These are phyloP conservation scores for Triticum turgidum DNA, from an alignment of 176 grass and related monocot genomes.

Conservation along the genomic window DNA sequence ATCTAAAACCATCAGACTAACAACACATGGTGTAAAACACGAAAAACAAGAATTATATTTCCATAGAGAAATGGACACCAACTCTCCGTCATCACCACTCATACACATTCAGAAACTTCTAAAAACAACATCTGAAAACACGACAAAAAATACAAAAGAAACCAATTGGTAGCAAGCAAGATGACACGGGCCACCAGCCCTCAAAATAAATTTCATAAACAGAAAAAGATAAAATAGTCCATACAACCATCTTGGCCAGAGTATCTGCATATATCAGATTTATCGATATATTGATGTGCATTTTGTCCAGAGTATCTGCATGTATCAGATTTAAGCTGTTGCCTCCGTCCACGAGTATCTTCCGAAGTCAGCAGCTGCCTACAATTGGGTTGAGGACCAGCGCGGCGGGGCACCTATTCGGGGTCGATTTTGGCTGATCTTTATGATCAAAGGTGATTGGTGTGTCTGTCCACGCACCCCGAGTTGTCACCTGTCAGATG, in stretches of 20 bases:
- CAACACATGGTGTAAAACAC: not conserved
- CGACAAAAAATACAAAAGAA: not conserved
- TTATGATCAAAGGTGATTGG: no score
- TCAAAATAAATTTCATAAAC: slow-evolving; percentile 13
- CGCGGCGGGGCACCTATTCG: no score
- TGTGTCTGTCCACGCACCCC: no score
- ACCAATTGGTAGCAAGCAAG: not conserved
- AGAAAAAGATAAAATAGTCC: not conserved
- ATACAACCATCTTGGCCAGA: not conserved
- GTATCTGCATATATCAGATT: no score
- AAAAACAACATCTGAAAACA: not conserved
- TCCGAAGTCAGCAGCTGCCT: no score
- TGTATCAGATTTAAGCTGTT: no score
- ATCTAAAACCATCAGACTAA: slow-evolving; percentile 26
- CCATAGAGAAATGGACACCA: not conserved
- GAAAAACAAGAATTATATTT: not conserved
- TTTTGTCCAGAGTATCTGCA: no score
- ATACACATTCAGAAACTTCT: slow-evolving; percentile 23
- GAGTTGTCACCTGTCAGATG: no score
- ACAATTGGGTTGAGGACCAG: no score
- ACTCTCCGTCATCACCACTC: not conserved
- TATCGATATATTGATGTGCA: no score
- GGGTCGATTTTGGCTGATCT: no score
- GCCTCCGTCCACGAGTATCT: no score
- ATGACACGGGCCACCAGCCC: not conserved